Percentiles rank a stretch among this genome's conserved stretches.
phyloP scores from a whole-genome alignment of 345 rosid genomes.

The Arabis hirsuta region DNA sequence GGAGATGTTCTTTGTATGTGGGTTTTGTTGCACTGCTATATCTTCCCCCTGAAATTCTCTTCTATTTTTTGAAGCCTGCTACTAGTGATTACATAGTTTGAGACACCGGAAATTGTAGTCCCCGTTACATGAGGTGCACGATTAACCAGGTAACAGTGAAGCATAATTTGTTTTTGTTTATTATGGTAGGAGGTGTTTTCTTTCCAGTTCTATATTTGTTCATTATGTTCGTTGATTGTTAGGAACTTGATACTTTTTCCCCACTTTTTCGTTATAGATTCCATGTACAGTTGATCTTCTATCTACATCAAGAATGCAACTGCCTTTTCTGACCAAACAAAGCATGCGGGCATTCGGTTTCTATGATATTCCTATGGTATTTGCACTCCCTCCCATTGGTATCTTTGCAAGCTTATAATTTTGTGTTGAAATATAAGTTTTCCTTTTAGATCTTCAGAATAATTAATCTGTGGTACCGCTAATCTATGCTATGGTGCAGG shows the following conservation, averaged over 20 bases:
- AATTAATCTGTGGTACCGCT: conserved; percentile 13
- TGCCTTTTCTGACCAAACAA: conserved; percentile 39
- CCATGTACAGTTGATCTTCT: conserved; percentile 96
- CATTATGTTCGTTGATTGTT: too few relatives aligned
- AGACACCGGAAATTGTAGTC: conserved; percentile 97
- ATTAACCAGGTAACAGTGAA: conserved; percentile 76
- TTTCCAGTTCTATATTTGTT: conserved; percentile 9
- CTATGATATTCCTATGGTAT: conserved; percentile 10
- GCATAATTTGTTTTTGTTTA: conserved; percentile 15
- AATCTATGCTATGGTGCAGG: conserved; percentile 49
- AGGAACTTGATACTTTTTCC: conserved; percentile 13
- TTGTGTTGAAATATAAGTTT: conserved; percentile 9
- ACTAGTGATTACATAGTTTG: conserved; percentile 82
- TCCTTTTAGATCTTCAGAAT: conserved; percentile 16
- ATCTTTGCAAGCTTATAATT: conserved; percentile 21
- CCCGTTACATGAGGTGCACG: conserved; percentile 98
- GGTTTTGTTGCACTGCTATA: conserved; percentile 25
- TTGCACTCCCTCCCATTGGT: neutral
- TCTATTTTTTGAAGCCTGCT: conserved; percentile 69
- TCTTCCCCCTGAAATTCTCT: conserved; percentile 23
- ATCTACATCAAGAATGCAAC: conserved; percentile 93
- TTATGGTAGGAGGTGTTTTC: conserved; percentile 21
- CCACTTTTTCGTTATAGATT: conserved; percentile 60
- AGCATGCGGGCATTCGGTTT: conserved; percentile 2
- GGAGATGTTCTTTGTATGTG: conserved; percentile 21